Evolutionary conservation across 2,329 filamentous ascomycete species (phyloP), one percentile per base, ranked within the genome.

Genomic region (Fusarium sacchari): DNA sequence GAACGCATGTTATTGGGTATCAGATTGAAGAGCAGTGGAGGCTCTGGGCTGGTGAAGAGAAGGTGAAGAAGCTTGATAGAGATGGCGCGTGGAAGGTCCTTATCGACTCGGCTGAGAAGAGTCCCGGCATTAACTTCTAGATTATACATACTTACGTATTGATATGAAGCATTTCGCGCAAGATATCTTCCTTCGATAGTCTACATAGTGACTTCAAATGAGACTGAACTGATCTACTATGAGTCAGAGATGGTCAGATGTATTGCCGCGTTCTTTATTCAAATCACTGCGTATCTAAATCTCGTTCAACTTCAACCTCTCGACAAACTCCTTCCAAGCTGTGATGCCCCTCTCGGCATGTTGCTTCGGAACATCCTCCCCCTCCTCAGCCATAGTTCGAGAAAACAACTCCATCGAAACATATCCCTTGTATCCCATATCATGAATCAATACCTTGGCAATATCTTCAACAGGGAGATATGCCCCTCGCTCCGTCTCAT

Each of bases 21-120:
- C 64, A 67, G 22, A 61, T 67, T 36, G 53, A 67, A 3, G 53
- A 67, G 7, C 63, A 67, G 22, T 67, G 63, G 63, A 36, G 17
- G 15, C 53, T 67, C 17, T 67, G 63, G 63, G 36, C 63, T 15
- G 46, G 64, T 1, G 28, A 47, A 1, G 63, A 67, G 3, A 43
- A 17, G 11, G 64, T 42, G 0, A 53, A 67, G 22, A 47, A 26
- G 0, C 34, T 67, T 10, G 64, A 67, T 2, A 46, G 36, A 9
- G 63, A 61, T 12, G 63, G 64, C 4, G 46, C 63, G 6, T 67
- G 64, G 64, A 67, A 40, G 17, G 46, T 67, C 11, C 63, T 67
- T 2, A 61, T 67, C 7, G 36, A 60, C 2, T 44, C 53, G 5
- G 64, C 64, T 5, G 64, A 67, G 18, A 67, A 36, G 1, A 67